Evolutionary conservation across 2,329 filamentous ascomycete genomes (phyloP).

Genomic region (Epichloe scottii): DNA sequence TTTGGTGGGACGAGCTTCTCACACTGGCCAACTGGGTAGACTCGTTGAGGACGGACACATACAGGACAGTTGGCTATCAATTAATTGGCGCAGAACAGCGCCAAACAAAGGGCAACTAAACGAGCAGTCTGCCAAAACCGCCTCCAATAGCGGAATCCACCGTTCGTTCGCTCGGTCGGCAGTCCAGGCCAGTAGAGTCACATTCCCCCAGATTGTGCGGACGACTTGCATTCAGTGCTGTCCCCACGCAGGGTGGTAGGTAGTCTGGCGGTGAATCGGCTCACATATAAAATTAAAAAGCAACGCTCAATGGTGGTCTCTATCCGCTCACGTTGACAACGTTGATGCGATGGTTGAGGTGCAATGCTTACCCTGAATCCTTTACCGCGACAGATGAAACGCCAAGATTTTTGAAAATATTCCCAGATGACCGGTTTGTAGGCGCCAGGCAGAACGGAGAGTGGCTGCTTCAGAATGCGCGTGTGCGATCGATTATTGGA

Average conservation of each 20-base stretch:
- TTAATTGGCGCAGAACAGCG: slow-evolving; percentile 6
- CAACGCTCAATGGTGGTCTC: no score
- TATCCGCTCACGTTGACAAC: no score
- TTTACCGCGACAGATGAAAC: neutral
- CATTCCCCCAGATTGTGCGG: neutral
- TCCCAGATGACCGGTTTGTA: no score
- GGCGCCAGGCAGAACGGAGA: no score
- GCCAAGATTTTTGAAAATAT: neutral
- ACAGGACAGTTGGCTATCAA: neutral
- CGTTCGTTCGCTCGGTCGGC: no score
- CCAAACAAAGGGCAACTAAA: slow-evolving; percentile 4
- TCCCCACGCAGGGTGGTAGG: neutral
- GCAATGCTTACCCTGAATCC: no score
- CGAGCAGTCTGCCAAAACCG: neutral
- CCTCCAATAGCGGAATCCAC: neutral
- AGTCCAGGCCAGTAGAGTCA: neutral
- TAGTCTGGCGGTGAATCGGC: neutral
- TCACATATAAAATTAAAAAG: no score
- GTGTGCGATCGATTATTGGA: neutral
- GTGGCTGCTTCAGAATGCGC: neutral
- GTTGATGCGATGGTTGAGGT: no score
- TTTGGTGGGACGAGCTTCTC: no score
- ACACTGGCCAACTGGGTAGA: no score
- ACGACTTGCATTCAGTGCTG: neutral
- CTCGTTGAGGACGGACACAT: neutral